These are phyloP conservation scores for Colletotrichum acutatum DNA, from an alignment of 2,329 filamentous ascomycete genomes.

Conservation along the genomic window DNA sequence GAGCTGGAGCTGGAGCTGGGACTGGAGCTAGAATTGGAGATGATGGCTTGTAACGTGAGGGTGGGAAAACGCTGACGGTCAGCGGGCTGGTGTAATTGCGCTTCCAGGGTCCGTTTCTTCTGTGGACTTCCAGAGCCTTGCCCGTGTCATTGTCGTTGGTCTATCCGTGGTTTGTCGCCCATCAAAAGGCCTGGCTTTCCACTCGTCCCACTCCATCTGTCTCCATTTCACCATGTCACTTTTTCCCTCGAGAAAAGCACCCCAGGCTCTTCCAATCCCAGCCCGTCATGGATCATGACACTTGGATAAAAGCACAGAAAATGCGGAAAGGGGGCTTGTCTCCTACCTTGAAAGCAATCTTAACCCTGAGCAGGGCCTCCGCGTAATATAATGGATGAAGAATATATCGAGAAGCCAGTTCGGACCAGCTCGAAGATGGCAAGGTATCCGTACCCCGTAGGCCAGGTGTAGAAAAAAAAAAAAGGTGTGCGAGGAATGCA, in stretches of 20 bases:
- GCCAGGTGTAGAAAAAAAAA: neutral
- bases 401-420: neutral
- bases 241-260: neutral
- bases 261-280: neutral
- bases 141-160: neutral
- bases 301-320: neutral
- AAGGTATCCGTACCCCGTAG: neutral
- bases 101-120: conserved; percentile 1
- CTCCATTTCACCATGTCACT: neutral
- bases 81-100: neutral
- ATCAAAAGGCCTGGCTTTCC: neutral
- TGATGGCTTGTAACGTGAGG: neutral
- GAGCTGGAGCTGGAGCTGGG: neutral
- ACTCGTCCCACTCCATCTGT: neutral
- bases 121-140: neutral
- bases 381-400: neutral
- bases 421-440: neutral
- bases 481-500: neutral
- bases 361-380: neutral
- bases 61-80: neutral
- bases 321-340: neutral
- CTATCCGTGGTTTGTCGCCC: neutral
- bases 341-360: neutral
- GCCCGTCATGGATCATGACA: neutral
- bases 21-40: neutral